phyloP scores from a whole-genome alignment of 2,329 filamentous ascomycete genomes.

The Chrysoporthe cubensis region DNA sequence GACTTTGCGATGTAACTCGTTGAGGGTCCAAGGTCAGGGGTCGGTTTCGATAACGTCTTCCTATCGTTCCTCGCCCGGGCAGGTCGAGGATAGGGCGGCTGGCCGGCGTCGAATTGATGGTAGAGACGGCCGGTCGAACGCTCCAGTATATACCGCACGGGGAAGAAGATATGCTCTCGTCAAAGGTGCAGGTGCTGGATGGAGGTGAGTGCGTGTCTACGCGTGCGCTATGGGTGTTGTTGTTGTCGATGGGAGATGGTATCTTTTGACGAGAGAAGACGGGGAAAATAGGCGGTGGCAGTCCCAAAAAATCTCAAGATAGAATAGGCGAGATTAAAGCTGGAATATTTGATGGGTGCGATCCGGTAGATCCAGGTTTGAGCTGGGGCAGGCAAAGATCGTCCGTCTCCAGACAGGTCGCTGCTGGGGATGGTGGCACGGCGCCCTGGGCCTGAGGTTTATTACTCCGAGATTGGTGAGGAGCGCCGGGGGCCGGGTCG shows the following conservation, averaged over 20 bases:
- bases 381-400: conserved; percentile 22
- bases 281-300: conserved; percentile 25
- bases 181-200: neutral
- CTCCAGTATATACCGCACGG: conserved; percentile 9
- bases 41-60: conserved; percentile 23
- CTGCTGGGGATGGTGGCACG: conserved; percentile 17
- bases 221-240: neutral
- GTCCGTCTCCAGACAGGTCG: conserved; percentile 16
- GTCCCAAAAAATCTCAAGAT: conserved; percentile 23
- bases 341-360: conserved; percentile 27
- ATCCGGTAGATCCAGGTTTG: conserved; percentile 25
- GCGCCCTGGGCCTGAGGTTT: neutral
- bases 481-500: conserved; percentile 3
- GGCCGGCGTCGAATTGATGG: conserved; percentile 1
- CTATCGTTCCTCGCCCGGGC: neutral
- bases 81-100: neutral
- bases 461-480: conserved; percentile 1
- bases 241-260: neutral
- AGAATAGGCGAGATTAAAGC: conserved; percentile 30
- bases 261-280: conserved; percentile 20
- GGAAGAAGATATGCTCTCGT: conserved; percentile 16
- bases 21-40: conserved; percentile 22
- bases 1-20: conserved; percentile 26
- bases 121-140: neutral
- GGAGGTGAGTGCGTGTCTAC: neutral